Percentiles rank a stretch among this genome's conserved stretches.
phyloP scores from a whole-genome alignment of 2,329 filamentous ascomycete genomes.

The Chlorencoelia australis region DNA sequence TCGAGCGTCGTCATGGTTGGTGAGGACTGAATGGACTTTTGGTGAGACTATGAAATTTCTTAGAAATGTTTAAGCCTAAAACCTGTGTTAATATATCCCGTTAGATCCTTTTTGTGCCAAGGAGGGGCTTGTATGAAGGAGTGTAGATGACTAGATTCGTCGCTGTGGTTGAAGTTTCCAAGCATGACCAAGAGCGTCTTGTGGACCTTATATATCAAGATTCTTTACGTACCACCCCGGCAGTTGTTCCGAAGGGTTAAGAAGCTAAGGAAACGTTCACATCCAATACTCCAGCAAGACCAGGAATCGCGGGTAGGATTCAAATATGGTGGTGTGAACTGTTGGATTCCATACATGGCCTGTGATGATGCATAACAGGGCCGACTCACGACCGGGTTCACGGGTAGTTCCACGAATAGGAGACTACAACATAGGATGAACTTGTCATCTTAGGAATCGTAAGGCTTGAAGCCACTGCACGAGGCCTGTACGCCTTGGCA shows the following conservation, averaged over 20 bases:
- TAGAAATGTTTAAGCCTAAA: neutral
- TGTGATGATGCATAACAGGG: too few species aligned
- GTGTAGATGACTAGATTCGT: slow-evolving; percentile 5
- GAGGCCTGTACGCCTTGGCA: too few species aligned
- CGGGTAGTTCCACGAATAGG: too few species aligned
- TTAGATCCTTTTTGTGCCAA: neutral
- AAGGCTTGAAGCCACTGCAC: too few species aligned
- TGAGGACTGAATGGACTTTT: neutral
- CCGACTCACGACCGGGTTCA: too few species aligned
- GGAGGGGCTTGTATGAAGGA: neutral
- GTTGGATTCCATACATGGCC: too few species aligned
- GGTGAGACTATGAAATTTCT: neutral
- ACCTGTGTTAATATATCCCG: neutral
- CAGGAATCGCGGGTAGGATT: too few species aligned
- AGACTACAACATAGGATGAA: too few species aligned
- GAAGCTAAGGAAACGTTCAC: neutral
- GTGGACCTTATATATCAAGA: neutral
- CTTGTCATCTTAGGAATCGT: too few species aligned
- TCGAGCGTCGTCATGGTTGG: slow-evolving; percentile 14
- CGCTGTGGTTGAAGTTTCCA: slow-evolving; percentile 5
- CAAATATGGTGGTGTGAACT: too few species aligned
- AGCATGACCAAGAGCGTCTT: slow-evolving; percentile 2
- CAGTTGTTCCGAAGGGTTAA: neutral
- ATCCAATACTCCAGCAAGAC: neutral
- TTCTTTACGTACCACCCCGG: neutral